A percentile compares a stretch with the other conserved stretches of the same genome.
Conservation (phyloP, 2,329 filamentous ascomycete genomes). For the Colletotrichum chrysophilum region DNA sequence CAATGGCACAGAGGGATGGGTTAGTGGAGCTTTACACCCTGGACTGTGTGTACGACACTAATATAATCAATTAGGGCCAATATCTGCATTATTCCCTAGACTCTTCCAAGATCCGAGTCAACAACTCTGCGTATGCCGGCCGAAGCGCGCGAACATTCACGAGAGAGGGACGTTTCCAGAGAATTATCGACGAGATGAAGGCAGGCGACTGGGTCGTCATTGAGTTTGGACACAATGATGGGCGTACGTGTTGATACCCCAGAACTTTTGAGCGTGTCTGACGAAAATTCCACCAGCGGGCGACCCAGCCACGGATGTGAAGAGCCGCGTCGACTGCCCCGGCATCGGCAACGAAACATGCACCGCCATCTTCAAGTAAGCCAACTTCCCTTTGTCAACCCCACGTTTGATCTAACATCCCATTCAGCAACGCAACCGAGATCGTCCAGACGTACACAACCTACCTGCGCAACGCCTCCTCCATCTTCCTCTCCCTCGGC, state of each 20-base stretch:
- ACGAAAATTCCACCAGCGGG: not conserved
- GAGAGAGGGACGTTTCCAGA: constrained; percentile 67
- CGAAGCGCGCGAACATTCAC: constrained; percentile 71
- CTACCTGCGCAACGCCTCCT: constrained; percentile 64
- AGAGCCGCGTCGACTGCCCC: constrained; percentile 64
- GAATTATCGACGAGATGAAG: constrained; percentile 56
- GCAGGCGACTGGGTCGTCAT: constrained; percentile 71
- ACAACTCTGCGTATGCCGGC: constrained; percentile 72
- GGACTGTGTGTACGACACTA: not conserved
- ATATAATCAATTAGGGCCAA: constrained; percentile 40
- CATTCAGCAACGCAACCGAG: constrained; percentile 35
- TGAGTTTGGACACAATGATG: constrained; percentile 77
- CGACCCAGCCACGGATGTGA: constrained; percentile 43
- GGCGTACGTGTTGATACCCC: constrained; percentile 30
- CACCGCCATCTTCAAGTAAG: constrained; percentile 46
- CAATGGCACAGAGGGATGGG: constrained; percentile 60
- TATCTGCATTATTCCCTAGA: constrained; percentile 58
- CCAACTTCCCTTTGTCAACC: rapidly evolving
- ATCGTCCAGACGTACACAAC: constrained; percentile 65
- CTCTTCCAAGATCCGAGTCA: constrained; percentile 32
- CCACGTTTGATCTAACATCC: not conserved
- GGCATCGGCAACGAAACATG: constrained; percentile 62
- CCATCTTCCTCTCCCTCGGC: constrained; percentile 58
- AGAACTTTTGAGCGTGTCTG: not conserved
- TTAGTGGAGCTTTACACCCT: rapidly evolving